Percentiles rank a stretch among this genome's conserved stretches.
Evolutionary conservation across 129 eudicot species (phyloP).

Genomic region (Mikania micrantha): DNA sequence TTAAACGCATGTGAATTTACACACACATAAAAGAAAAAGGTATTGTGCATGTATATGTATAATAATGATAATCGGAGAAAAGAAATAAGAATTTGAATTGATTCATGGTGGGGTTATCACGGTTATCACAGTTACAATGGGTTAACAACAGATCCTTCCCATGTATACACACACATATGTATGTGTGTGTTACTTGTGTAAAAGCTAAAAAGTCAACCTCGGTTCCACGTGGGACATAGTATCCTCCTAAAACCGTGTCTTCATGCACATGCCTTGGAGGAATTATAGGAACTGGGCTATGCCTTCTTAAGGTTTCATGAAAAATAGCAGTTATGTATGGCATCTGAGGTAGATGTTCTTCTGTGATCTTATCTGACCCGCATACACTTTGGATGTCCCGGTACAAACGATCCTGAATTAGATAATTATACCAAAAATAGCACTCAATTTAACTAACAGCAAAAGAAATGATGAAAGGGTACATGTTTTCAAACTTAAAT

Average conservation of each 20-base stretch:
- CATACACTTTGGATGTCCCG: slow-evolving; percentile 46
- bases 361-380: slow-evolving; percentile 42
- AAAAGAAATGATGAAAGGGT: too few species aligned
- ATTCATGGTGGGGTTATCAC: too few species aligned
- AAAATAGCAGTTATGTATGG: slow-evolving; percentile 47
- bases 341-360: slow-evolving; percentile 44
- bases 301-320: slow-evolving; percentile 53
- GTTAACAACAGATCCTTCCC: too few species aligned
- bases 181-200: too few species aligned
- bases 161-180: too few species aligned
- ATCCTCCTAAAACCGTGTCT: slow-evolving; percentile 57
- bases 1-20: too few species aligned
- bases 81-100: too few species aligned
- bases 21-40: too few species aligned
- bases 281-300: slow-evolving; percentile 49
- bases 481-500: too few species aligned
- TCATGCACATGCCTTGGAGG: slow-evolving; percentile 50
- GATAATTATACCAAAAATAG: background rate
- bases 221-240: slow-evolving; percentile 50
- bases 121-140: too few species aligned
- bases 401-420: slow-evolving; percentile 43
- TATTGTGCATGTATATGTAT: too few species aligned
- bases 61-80: too few species aligned
- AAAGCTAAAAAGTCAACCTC: slow-evolving; percentile 33
- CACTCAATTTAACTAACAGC: background rate